A percentile compares a stretch with the other conserved stretches of the same genome.
phyloP scores from a whole-genome alignment of 139 green algal genomes.

The Chlamydomonas eustigma region DNA sequence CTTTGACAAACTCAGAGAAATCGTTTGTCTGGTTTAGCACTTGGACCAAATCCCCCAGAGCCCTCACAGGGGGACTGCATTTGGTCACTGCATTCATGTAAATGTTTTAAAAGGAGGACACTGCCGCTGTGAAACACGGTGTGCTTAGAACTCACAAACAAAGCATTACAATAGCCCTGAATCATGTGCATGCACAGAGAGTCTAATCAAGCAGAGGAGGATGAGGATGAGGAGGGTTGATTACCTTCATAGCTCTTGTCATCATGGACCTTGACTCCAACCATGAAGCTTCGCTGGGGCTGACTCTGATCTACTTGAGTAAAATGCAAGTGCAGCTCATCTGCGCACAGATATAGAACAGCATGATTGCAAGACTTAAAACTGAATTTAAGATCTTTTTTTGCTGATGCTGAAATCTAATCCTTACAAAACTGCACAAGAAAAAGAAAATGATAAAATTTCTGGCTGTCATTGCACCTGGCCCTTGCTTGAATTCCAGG shows the following conservation, averaged over 20 bases:
- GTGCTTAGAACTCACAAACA: no score
- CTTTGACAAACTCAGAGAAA: constrained; percentile 24
- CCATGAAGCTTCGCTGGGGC: constrained; percentile 14
- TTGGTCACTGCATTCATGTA: constrained; percentile 26
- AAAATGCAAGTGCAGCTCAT: constrained; percentile 31
- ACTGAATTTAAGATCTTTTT: no score
- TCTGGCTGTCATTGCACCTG: background rate
- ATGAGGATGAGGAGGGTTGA: no score
- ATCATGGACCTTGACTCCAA: constrained; percentile 19
- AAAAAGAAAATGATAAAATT: background rate
- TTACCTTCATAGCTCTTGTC: constrained; percentile 19
- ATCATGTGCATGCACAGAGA: no score
- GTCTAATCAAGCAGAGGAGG: no score
- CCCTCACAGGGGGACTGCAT: constrained; percentile 18
- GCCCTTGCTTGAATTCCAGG: constrained; percentile 19
- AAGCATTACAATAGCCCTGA: no score
- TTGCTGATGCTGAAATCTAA: no score
- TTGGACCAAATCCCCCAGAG: constrained; percentile 7
- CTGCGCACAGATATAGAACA: no score
- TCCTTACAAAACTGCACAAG: background rate
- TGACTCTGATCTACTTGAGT: constrained; percentile 25
- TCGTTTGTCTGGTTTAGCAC: constrained; percentile 18
- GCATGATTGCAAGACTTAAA: no score
- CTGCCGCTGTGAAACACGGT: no score
- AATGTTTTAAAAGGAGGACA: background rate